phyloP scores from a whole-genome alignment of 306 rosid species.

The Astragalus membranaceus region DNA sequence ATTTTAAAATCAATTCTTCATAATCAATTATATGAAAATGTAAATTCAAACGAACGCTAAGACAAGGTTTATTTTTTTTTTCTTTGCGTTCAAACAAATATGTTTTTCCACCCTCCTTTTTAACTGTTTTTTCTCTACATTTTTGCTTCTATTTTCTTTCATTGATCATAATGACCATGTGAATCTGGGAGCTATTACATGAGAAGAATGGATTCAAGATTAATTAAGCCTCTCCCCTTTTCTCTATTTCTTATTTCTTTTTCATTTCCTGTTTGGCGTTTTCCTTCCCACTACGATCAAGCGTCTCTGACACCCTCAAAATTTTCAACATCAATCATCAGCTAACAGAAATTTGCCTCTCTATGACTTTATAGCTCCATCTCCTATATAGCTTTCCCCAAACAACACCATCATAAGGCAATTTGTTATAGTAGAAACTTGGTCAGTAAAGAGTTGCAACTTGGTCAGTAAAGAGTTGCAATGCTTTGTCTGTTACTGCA shows the following conservation, averaged over 20 bases:
- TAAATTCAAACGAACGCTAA: too few species aligned
- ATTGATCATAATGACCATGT: too few species aligned
- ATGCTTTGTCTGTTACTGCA: conserved; percentile 31
- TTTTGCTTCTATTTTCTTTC: too few species aligned
- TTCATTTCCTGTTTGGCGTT: background rate
- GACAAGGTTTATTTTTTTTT: too few species aligned
- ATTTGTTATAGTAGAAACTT: too few species aligned
- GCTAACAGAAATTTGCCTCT: background rate
- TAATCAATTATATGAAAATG: too few species aligned
- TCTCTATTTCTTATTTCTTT: conserved; percentile 1
- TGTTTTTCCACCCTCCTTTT: background rate
- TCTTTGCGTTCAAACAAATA: background rate
- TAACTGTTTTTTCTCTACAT: too few species aligned
- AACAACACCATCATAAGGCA: background rate
- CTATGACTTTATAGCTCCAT: background rate
- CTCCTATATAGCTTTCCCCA: background rate
- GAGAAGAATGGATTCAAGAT: background rate
- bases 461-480: too few species aligned
- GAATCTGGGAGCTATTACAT: background rate
- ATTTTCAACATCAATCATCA: background rate
- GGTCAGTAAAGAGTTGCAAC: too few species aligned
- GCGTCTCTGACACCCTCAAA: background rate
- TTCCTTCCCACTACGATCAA: background rate
- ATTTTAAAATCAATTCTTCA: too few species aligned
- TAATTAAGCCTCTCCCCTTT: background rate